Conservation (phyloP, 805 yeast species). For the Wickerhamomyces ciferrii region DNA sequence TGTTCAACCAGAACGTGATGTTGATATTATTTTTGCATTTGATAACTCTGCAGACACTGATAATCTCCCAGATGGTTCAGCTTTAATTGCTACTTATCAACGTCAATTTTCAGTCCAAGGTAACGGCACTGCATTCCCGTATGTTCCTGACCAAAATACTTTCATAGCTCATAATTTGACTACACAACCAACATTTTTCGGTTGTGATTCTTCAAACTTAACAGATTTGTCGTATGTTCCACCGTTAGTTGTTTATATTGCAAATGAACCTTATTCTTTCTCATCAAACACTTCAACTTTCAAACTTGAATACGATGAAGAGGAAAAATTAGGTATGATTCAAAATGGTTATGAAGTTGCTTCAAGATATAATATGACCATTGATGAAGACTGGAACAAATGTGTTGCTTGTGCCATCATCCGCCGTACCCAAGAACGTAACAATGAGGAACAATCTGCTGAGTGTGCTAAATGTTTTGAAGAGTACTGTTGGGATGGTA, state of each 20-base stretch:
- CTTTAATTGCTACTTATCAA: slow-evolving; percentile 49
- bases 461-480: slow-evolving; percentile 71
- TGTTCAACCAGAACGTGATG: slow-evolving; percentile 49
- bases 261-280: slow-evolving; percentile 64
- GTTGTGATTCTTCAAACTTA: slow-evolving; percentile 66
- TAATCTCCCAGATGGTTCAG: slow-evolving; percentile 64
- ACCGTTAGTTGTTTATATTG: slow-evolving; percentile 74
- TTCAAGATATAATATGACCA: slow-evolving; percentile 59
- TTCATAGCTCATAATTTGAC: slow-evolving; percentile 58
- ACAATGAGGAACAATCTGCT: slow-evolving; percentile 47
- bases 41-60: slow-evolving; percentile 65
- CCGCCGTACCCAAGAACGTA: slow-evolving; percentile 71
- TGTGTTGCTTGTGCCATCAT: slow-evolving; percentile 83
- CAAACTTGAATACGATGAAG: slow-evolving; percentile 54
- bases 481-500: slow-evolving; percentile 74
- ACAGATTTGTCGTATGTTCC: slow-evolving; percentile 52
- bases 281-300: slow-evolving; percentile 71
- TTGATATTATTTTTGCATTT: slow-evolving; percentile 62
- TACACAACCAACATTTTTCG: slow-evolving; percentile 73
- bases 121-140: slow-evolving; percentile 64
- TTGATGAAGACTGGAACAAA: slow-evolving; percentile 62
- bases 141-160: slow-evolving; percentile 67
- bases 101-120: slow-evolving; percentile 51
- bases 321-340: slow-evolving; percentile 55
- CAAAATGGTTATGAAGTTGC: slow-evolving; percentile 71